Base-by-base conservation (phyloP, 257 asterid species). In the Henckelia pumila region DNA sequence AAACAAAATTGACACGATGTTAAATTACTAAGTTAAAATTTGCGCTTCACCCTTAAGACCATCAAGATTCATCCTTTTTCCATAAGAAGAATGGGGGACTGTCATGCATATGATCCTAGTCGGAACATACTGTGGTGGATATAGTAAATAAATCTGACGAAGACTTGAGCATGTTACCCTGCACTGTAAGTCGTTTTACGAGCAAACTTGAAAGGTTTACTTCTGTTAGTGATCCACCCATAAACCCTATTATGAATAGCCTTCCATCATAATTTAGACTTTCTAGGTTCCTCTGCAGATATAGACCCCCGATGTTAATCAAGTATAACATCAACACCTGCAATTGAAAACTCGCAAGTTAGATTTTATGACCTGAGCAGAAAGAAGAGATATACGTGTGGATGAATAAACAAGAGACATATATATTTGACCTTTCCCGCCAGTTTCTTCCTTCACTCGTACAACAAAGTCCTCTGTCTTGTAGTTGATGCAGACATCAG, bases 401-500 rank as follows among this genome's bases (percentile, higher is more conserved):
- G 53, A 21, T 57, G 13, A 25, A 8, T 26, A 59, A 25, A 67
- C 57, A 50, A 62, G 47, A 59, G 49, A 70, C 29, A 25, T 11
- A 33, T 56, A 23, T 25, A 28, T 30, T 64, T 1, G 35, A 89
- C 98, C 97, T 82, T 86, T 86, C 59, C 97, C 99, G 67, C 89
- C 91, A 4, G 99, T 90, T 85, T 93, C 97, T 86, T 86, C 92
- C 80, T 88, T 88, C 61, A 93, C 86, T 21, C 99, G 89, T 3
- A 88, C 76, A 73, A 84, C 95, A 74, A 94, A 93, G 78, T 93
- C 99, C 80, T 89, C 87, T 4, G 95, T 86, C 81, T 85, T 94
- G 79, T 94, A 94, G 75, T 90, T 94, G 82, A 94, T 94, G 85
- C 95, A 86, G 78, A 91, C 95, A 76, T 91, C 95, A 40, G 97